Percentiles rank a stretch among this genome's conserved stretches.
Evolutionary conservation across 768 basidiomycete genomes (phyloP).

Genomic region (Suillus paluster): DNA sequence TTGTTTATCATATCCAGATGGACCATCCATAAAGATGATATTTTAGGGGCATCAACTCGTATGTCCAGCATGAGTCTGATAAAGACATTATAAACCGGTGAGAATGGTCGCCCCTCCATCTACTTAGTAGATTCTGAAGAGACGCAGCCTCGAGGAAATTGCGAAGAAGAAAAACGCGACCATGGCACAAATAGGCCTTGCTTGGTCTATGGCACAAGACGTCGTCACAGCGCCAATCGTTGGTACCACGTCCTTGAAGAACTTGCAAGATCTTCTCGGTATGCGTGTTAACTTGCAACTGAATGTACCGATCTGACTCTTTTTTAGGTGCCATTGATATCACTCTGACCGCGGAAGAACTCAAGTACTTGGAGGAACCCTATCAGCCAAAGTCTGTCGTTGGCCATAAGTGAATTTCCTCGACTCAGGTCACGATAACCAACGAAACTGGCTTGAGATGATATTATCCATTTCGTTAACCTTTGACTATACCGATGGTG

Average conservation of each 20-base stretch:
- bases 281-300: conserved; percentile 11
- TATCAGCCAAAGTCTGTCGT: conserved; percentile 51
- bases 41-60: conserved; percentile 23
- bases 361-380: conserved; percentile 57
- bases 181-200: conserved; percentile 63
- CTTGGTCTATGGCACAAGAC: conserved; percentile 54
- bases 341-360: conserved; percentile 57
- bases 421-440: not conserved
- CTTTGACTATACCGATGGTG: no score
- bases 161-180: conserved; percentile 52
- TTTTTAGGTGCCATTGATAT: conserved; percentile 47
- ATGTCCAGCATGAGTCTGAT: conserved; percentile 34
- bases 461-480: no score
- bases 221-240: conserved; percentile 63
- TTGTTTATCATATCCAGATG: conserved; percentile 1
- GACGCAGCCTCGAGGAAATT: conserved; percentile 53
- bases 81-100: conserved; percentile 45
- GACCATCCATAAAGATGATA: not conserved
- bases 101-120: conserved; percentile 14
- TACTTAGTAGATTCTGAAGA: conserved; percentile 10
- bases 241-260: conserved; percentile 54
- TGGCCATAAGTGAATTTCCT: conserved; percentile 43
- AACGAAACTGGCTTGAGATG: not conserved
- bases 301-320: not conserved
- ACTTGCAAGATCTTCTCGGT: conserved; percentile 58